Conservation (phyloP, 768 basidiomycete species). For the Hygrophorus pudorinus region DNA sequence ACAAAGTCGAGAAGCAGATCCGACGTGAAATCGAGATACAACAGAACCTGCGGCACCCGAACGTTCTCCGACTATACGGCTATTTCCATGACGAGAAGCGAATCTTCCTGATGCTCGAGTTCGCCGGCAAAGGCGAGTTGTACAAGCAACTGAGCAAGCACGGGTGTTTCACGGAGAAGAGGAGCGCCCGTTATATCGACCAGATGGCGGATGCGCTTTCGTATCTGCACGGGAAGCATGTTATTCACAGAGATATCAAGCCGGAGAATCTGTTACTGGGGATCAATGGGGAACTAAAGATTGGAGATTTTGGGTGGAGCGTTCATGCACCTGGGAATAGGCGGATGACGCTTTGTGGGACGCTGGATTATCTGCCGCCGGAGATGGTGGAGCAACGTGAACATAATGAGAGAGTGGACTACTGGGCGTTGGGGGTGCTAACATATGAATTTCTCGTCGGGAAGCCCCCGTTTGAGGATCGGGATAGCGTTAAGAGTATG, state of each 20-base stretch:
- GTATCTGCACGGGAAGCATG: slow-evolving; percentile 91
- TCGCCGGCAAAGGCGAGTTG: slow-evolving; percentile 92
- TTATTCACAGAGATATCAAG: slow-evolving; percentile 98
- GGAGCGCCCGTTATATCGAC: slow-evolving; percentile 84
- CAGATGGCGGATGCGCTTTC: slow-evolving; percentile 96
- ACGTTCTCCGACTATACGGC: slow-evolving; percentile 89
- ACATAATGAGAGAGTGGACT: slow-evolving; percentile 84
- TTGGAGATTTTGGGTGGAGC: slow-evolving; percentile 98
- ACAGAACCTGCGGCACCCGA: slow-evolving; percentile 89
- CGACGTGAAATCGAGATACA: slow-evolving; percentile 98
- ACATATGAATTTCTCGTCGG: slow-evolving; percentile 92
- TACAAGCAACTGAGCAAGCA: slow-evolving; percentile 90
- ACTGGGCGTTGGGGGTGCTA: slow-evolving; percentile 96
- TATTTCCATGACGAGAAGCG: slow-evolving; percentile 98
- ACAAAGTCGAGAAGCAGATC: slow-evolving; percentile 92
- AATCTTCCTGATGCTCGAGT: slow-evolving; percentile 97
- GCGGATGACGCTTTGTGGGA: slow-evolving; percentile 87
- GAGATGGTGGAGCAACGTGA: slow-evolving; percentile 96
- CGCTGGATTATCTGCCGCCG: slow-evolving; percentile 92
- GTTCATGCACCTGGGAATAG: slow-evolving; percentile 92
- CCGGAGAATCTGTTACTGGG: slow-evolving; percentile 94
- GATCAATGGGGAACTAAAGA: slow-evolving; percentile 94
- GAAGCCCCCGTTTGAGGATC: slow-evolving; percentile 72
- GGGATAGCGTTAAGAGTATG: slow-evolving; percentile 66
- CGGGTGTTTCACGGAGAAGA: slow-evolving; percentile 80